These are phyloP conservation scores for Pseudomicrostroma phylloplanum DNA, from an alignment of 1,284 basidiomycete species.

Conservation along the genomic window DNA sequence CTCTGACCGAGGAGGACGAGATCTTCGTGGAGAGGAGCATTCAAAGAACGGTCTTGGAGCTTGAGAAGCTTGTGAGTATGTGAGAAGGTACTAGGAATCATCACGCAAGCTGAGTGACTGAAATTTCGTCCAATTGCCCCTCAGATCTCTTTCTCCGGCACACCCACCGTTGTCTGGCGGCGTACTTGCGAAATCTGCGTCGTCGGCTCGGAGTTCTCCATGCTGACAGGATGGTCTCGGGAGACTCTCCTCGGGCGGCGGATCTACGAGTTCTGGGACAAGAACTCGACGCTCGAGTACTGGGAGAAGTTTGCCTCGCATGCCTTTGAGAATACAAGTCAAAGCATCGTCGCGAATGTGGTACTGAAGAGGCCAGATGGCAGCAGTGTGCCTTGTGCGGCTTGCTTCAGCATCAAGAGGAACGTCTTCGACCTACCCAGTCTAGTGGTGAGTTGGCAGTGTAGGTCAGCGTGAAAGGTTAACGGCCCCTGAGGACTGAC, in stretches of 20 bases:
- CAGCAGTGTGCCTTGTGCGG: slow-evolving; percentile 41
- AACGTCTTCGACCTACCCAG: slow-evolving; percentile 47
- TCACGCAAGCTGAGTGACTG: not conserved
- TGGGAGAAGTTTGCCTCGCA: slow-evolving; percentile 49
- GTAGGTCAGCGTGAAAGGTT: too few relatives aligned
- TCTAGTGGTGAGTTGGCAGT: not conserved
- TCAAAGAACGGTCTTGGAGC: slow-evolving; percentile 72
- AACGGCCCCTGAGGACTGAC: too few relatives aligned
- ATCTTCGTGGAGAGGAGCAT: slow-evolving; percentile 87
- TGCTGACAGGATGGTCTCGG: slow-evolving; percentile 61
- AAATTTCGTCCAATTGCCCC: not conserved
- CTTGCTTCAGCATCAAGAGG: slow-evolving; percentile 49
- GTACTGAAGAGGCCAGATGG: slow-evolving; percentile 39
- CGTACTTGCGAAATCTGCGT: slow-evolving; percentile 95
- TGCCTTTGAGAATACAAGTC: slow-evolving; percentile 48
- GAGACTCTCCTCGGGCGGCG: slow-evolving; percentile 43
- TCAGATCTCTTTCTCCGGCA: slow-evolving; percentile 83
- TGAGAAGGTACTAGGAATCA: not conserved
- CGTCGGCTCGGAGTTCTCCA: slow-evolving; percentile 90
- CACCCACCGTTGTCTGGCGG: slow-evolving; percentile 98
- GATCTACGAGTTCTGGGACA: slow-evolving; percentile 50
- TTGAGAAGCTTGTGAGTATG: slow-evolving; percentile 11
- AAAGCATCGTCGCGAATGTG: slow-evolving; percentile 45
- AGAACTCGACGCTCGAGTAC: slow-evolving; percentile 43
- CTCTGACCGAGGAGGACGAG: slow-evolving; percentile 45